Percentiles rank a stretch among this genome's conserved stretches.
Evolutionary conservation across 2,329 filamentous ascomycete species (phyloP).

Genomic region (Cryphonectria parasitica): DNA sequence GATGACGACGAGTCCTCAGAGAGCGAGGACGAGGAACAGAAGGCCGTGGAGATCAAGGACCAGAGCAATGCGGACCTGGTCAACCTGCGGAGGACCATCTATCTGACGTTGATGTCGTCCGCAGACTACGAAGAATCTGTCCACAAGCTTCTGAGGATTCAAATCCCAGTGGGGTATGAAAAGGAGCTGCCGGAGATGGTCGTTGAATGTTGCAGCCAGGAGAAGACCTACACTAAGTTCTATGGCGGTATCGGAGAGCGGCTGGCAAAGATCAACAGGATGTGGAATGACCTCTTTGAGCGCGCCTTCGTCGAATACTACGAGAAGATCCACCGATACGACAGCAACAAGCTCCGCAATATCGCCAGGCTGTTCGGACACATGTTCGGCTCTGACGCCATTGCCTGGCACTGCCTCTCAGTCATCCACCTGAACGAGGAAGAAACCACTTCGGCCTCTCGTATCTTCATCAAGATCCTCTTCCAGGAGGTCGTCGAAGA

Average conservation of each 20-base stretch:
- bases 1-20: constrained; percentile 74
- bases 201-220: constrained; percentile 94
- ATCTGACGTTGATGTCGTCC: constrained; percentile 96
- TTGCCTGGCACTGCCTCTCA: constrained; percentile 89
- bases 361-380: constrained; percentile 95
- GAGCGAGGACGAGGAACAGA: constrained; percentile 77
- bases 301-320: constrained; percentile 91
- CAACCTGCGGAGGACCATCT: constrained; percentile 90
- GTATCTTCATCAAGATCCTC: constrained; percentile 98
- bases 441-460: constrained; percentile 92
- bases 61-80: constrained; percentile 96
- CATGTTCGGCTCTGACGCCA: constrained; percentile 82
- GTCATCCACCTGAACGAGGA: constrained; percentile 92
- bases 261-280: constrained; percentile 92
- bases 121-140: constrained; percentile 96
- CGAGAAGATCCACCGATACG: constrained; percentile 95
- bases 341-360: constrained; percentile 93
- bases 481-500: constrained; percentile 91
- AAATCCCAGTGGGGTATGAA: constrained; percentile 84
- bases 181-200: constrained; percentile 94
- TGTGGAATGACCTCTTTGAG: constrained; percentile 94
- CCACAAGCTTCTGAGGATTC: constrained; percentile 95
- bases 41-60: constrained; percentile 93
- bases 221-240: constrained; percentile 97
- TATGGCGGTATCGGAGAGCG: constrained; percentile 93